Base-by-base conservation (phyloP, 345 rosid genomes). In the Linum usitatissimum region DNA sequence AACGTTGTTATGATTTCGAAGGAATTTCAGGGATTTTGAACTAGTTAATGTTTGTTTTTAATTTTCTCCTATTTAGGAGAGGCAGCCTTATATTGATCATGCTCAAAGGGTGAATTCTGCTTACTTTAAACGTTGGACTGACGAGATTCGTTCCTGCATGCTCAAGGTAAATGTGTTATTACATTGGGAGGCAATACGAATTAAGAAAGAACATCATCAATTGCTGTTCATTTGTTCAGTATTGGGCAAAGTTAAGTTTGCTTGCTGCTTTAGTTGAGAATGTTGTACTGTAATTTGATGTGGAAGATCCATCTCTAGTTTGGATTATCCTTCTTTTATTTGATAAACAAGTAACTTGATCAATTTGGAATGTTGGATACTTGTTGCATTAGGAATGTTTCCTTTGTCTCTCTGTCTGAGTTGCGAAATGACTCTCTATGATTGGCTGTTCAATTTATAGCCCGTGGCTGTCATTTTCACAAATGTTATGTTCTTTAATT, bases 161-260 rank as follows among this genome's bases (percentile, higher is more conserved):
- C 30, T 51, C 28, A 55, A 66, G 86, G 86, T 81, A 69, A 66
- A n/a, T n/a, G n/a, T n/a, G n/a, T n/a, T n/a, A n/a, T n/a, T n/a
- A n/a, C n/a, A n/a, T n/a, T n/a, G n/a, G n/a, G n/a, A n/a, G n/a
- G n/a, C n/a, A n/a, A n/a, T n/a, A n/a, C n/a, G n/a, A n/a, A n/a
- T n/a, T n/a, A n/a, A n/a, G n/a, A n/a, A n/a, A n/a, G n/a, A n/a
- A n/a, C n/a, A n/a, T n/a, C n/a, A n/a, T 23, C 5, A 49, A 20
- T 30, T 19, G n/a, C 10, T 15, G 14, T 55, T 45, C 13, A 21
- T 31, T 6, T 30, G 9, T 23, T 21, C 45, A 23, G 18, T 1
- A 54, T 39, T 17, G 14, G 13, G 10, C 17, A 6, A 34, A n/a
- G n/a, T n/a, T n/a, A n/a, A n/a, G n/a, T 67, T 2, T 56, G 18